Percentiles rank a stretch among this genome's conserved stretches.
Evolutionary conservation across 345 rosid species (phyloP).

Genomic region (Arabis hirsuta): DNA sequence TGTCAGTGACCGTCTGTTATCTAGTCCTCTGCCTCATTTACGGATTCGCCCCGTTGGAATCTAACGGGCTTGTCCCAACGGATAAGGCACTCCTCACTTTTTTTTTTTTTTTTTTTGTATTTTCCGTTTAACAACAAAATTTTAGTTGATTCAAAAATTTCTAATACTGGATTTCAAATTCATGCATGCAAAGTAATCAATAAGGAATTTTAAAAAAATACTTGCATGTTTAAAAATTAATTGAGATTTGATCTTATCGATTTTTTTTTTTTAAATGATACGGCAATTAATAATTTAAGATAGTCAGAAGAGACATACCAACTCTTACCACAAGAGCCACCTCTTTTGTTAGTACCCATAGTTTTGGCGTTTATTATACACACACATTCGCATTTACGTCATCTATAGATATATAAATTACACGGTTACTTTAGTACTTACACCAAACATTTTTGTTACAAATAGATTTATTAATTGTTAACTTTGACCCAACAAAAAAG

Average conservation of each 20-base stretch:
- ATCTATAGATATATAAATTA: conserved; percentile 6
- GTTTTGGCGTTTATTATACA: conserved; percentile 25
- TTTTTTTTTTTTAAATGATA: background rate
- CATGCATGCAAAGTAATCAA: conserved; percentile 27
- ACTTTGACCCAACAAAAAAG: conserved; percentile 28
- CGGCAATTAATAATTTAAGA: conserved; percentile 22
- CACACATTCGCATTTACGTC: conserved; percentile 27
- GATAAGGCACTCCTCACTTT: conserved; percentile 30
- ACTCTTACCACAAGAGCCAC: conserved; percentile 37
- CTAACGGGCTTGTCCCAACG: conserved; percentile 33
- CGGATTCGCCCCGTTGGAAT: conserved; percentile 44
- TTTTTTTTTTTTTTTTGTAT: background rate
- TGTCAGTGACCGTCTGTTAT: conserved; percentile 39
- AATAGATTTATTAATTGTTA: conserved; percentile 28
- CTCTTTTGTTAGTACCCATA: conserved; percentile 31
- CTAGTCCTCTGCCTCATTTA: conserved; percentile 29
- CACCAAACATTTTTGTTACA: conserved; percentile 25
- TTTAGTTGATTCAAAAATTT: background rate
- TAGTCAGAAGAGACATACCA: conserved; percentile 25
- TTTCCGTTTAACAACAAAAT: background rate
- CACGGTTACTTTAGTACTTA: conserved; percentile 25
- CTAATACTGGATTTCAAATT: background rate
- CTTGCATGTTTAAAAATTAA: conserved; percentile 2
- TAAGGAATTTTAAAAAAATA: background rate
- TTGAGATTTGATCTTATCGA: background rate